A percentile compares a stretch with the other conserved stretches of the same genome.
Conservation (phyloP, 1,284 basidiomycete genomes). For the Ceratobasidium sp. region DNA sequence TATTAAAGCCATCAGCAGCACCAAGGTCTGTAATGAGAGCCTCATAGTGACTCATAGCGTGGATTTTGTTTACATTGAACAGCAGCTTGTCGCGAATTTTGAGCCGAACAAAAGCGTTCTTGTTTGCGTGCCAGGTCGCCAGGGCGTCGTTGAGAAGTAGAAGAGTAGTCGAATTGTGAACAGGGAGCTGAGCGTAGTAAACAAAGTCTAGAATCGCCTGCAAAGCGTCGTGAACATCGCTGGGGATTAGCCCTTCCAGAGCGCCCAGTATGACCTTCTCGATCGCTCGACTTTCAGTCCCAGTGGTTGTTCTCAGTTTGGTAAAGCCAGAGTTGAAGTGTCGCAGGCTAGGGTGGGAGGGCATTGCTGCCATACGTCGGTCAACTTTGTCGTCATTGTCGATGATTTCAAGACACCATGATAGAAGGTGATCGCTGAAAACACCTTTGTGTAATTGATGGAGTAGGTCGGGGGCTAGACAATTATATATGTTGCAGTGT, state of each 20-base stretch:
- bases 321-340: background rate
- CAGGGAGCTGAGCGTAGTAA: conserved; percentile 54
- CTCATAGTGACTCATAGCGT: conserved; percentile 39
- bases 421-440: conserved; percentile 46
- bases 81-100: conserved; percentile 45
- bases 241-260: conserved; percentile 47
- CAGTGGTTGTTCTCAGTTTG: conserved; percentile 6
- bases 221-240: conserved; percentile 50
- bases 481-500: conserved; percentile 48
- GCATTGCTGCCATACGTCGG: background rate
- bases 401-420: background rate
- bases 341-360: background rate
- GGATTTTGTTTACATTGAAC: conserved; percentile 30
- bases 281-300: conserved; percentile 13
- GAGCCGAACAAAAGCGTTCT: conserved; percentile 50
- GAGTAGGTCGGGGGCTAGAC: conserved; percentile 51
- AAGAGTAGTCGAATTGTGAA: conserved; percentile 58
- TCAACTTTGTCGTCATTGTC: background rate
- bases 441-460: conserved; percentile 54
- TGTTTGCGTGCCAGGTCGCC: conserved; percentile 51
- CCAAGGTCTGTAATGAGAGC: conserved; percentile 26
- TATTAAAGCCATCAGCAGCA: conserved; percentile 37
- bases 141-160: conserved; percentile 47
- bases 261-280: conserved; percentile 16
- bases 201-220: conserved; percentile 45